Conservation (phyloP, 176 grass and related monocot species). For the Hsuehochloa calcarea region DNA sequence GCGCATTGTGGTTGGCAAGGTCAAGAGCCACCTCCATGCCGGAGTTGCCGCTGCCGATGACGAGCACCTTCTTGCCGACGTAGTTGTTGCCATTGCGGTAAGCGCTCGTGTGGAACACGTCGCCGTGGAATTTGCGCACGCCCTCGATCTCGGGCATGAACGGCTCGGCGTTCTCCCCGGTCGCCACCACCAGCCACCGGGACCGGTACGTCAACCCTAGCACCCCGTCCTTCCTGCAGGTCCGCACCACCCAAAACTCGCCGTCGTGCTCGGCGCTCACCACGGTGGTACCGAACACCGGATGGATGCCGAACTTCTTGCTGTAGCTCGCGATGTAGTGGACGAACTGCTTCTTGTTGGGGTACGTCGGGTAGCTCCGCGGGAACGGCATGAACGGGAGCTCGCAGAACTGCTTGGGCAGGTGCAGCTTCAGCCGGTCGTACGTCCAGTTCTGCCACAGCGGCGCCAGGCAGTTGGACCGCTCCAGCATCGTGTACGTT, state of each 20-base stretch:
- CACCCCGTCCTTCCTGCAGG: not conserved
- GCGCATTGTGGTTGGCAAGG: constrained; percentile 44
- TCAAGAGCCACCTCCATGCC: constrained; percentile 87
- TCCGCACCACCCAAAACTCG: constrained; percentile 38
- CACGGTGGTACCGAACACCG: constrained; percentile 38
- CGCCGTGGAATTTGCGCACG: constrained; percentile 30
- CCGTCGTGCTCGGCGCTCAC: constrained; percentile 34
- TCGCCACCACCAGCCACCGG: constrained; percentile 52
- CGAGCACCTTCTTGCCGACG: constrained; percentile 70
- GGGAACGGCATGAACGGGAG: constrained; percentile 49
- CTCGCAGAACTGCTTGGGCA: constrained; percentile 57
- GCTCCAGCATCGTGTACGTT: constrained; percentile 41
- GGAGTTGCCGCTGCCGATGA: constrained; percentile 89
- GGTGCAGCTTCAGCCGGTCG: constrained; percentile 50
- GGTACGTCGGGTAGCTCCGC: constrained; percentile 39
- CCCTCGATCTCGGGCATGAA: constrained; percentile 45
- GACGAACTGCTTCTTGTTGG: constrained; percentile 42
- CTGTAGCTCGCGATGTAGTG: constrained; percentile 43
- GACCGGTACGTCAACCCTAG: constrained; percentile 27
- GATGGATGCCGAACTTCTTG: constrained; percentile 33
- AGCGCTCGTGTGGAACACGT: constrained; percentile 33
- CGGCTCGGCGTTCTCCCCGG: constrained; percentile 52
- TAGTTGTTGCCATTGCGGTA: constrained; percentile 46
- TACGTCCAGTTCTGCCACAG: constrained; percentile 56
- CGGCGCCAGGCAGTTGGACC: constrained; percentile 43